These are phyloP conservation scores for Leccinum sublutescens DNA, from an alignment of 768 basidiomycete species.

Conservation along the genomic window DNA sequence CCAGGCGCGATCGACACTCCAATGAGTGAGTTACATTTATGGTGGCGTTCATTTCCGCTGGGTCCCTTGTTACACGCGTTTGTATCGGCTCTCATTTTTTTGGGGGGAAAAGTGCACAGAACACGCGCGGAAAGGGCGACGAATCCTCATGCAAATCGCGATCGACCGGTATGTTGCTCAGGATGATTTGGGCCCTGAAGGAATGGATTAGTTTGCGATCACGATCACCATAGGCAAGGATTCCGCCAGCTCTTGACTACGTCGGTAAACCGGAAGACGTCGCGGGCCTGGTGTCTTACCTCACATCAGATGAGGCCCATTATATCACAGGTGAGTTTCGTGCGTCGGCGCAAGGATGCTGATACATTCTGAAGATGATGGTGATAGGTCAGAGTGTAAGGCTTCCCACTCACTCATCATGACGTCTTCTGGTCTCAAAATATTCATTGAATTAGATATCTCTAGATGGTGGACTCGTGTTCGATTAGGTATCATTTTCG, in stretches of 20 bases:
- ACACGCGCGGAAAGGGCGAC: not conserved
- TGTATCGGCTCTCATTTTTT: not conserved
- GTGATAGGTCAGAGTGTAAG: not conserved
- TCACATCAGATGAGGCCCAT: not conserved
- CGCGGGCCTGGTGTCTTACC: not conserved
- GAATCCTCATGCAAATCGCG: not conserved
- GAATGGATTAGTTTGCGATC: not conserved
- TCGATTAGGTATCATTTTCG: not conserved
- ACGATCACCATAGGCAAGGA: not conserved
- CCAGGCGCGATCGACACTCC: slow-evolving; percentile 12
- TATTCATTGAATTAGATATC: not conserved
- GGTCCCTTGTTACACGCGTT: not conserved
- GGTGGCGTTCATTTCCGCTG: slow-evolving; percentile 11
- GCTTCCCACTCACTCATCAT: not conserved
- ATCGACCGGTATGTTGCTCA: not conserved
- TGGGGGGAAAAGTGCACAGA: not conserved
- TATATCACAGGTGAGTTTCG: not conserved
- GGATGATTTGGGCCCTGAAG: too few species aligned
- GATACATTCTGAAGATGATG: not conserved
- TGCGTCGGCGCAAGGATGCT: not conserved
- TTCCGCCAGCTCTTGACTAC: not conserved
- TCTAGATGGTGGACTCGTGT: not conserved
- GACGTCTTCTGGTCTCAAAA: not conserved
- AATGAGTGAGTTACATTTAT: slow-evolving; percentile 3
- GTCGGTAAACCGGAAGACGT: not conserved